phyloP scores from a whole-genome alignment of 306 rosid species.

The Acacia confusa region DNA sequence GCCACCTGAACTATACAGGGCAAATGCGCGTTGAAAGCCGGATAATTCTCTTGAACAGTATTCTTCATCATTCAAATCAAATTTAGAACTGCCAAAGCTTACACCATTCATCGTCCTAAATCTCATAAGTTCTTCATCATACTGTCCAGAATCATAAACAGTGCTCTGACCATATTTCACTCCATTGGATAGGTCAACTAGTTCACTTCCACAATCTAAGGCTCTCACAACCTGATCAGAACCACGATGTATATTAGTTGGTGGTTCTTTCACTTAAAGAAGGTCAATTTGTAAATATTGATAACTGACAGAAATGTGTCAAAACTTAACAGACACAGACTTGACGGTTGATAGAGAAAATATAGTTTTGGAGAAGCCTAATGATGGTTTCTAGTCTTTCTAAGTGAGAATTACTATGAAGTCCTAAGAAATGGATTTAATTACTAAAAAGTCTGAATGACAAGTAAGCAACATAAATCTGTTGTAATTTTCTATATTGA shows the following conservation, averaged over 20 bases:
- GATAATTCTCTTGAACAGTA: constrained; percentile 44
- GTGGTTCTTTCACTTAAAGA: background rate
- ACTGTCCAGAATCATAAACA: constrained; percentile 75
- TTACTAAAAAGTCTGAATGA: too few relatives aligned
- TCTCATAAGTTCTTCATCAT: constrained; percentile 63
- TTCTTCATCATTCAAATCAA: constrained; percentile 49
- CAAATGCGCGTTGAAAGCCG: constrained; percentile 40
- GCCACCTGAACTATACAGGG: constrained; percentile 39
- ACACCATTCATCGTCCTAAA: constrained; percentile 70
- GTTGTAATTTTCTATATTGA: too few relatives aligned
- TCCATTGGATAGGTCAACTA: constrained; percentile 79
- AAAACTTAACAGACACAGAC: background rate
- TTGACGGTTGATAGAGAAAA: background rate
- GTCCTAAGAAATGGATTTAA: too few relatives aligned
- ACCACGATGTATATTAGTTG: constrained; percentile 11
- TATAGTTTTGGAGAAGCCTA: background rate
- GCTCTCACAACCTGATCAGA: constrained; percentile 77
- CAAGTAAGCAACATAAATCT: too few relatives aligned
- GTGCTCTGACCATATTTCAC: constrained; percentile 83
- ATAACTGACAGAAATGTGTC: background rate
- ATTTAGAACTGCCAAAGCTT: constrained; percentile 46
- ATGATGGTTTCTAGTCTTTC: background rate
- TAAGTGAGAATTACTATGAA: background rate
- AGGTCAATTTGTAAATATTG: background rate
- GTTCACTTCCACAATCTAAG: constrained; percentile 64